Percentiles rank a stretch among this genome's conserved stretches.
Evolutionary conservation across 2,329 filamentous ascomycete species (phyloP).

Genomic region (Colletotrichum abscissum): DNA sequence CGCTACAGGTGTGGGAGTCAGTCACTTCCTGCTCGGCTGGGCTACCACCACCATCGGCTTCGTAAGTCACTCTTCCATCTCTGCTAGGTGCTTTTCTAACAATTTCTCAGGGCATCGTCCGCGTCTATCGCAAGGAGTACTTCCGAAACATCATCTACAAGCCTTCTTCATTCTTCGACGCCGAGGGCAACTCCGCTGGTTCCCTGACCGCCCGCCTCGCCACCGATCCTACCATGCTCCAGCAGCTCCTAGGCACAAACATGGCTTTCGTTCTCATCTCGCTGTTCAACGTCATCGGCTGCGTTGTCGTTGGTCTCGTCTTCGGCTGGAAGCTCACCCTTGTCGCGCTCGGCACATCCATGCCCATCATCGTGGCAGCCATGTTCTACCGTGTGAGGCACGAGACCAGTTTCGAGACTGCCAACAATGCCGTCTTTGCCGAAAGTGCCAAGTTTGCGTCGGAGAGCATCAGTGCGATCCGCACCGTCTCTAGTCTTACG

Average conservation of each 20-base stretch:
- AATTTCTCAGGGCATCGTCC: slow-evolving; percentile 18
- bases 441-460: slow-evolving; percentile 35
- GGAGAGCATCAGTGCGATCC: slow-evolving; percentile 33
- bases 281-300: slow-evolving; percentile 36
- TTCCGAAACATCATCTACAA: slow-evolving; percentile 49
- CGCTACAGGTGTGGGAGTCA: slow-evolving; percentile 39
- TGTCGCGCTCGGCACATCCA: slow-evolving; percentile 41
- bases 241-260: slow-evolving; percentile 37
- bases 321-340: slow-evolving; percentile 55
- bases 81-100: neutral
- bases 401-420: slow-evolving; percentile 29
- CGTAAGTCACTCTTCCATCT: slow-evolving; percentile 43
- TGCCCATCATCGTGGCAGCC: slow-evolving; percentile 37
- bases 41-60: slow-evolving; percentile 42
- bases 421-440: slow-evolving; percentile 29
- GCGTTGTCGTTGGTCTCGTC: slow-evolving; percentile 43
- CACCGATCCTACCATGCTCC: slow-evolving; percentile 36
- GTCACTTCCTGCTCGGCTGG: slow-evolving; percentile 40
- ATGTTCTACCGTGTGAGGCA: slow-evolving; percentile 35
- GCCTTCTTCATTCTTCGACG: slow-evolving; percentile 45
- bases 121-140: slow-evolving; percentile 37
- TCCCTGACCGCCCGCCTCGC: slow-evolving; percentile 40
- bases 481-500: slow-evolving; percentile 34
- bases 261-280: slow-evolving; percentile 35
- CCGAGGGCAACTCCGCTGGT: slow-evolving; percentile 39